Percentiles rank a stretch among this genome's conserved stretches.
Conservation (phyloP, 108 stramenopile species). For the Skeletonema potamos region DNA sequence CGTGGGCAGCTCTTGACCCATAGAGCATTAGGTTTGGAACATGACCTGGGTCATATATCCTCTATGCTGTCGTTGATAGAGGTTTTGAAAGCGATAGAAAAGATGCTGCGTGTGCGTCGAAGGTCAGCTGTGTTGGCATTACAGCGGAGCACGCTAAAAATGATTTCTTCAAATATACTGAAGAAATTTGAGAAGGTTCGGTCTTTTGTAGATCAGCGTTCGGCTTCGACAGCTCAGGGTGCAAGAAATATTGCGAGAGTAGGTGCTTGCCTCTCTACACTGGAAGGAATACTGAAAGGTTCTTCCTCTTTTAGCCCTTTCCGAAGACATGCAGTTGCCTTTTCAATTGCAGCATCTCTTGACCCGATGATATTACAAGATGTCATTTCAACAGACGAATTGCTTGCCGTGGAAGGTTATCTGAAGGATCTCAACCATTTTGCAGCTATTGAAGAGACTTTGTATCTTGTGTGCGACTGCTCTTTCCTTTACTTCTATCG, state of each 20-base stretch:
- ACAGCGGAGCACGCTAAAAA: conserved; percentile 41
- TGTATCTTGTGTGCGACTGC: conserved; percentile 33
- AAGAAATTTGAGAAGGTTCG: conserved; percentile 33
- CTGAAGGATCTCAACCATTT: conserved; percentile 31
- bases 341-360: conserved; percentile 38
- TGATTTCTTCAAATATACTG: conserved; percentile 45
- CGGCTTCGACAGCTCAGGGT: conserved; percentile 18
- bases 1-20: conserved; percentile 44
- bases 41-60: conserved; percentile 15
- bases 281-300: conserved; percentile 44
- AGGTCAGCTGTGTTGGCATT: conserved; percentile 37
- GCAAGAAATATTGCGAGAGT: conserved; percentile 31
- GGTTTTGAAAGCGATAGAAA: conserved; percentile 49
- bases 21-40: conserved; percentile 28
- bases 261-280: conserved; percentile 40
- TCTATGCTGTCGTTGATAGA: conserved; percentile 33
- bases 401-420: conserved; percentile 22
- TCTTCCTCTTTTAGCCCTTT: conserved; percentile 43
- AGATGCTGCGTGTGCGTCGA: conserved; percentile 42
- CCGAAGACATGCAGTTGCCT: conserved; percentile 30
- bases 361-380: conserved; percentile 24
- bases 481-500: conserved; percentile 52
- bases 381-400: conserved; percentile 22
- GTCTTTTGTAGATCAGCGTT: conserved; percentile 34
- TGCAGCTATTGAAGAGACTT: conserved; percentile 30